phyloP scores from a whole-genome alignment of 306 rosid species.

The Cotoneaster glaucophyllus region DNA sequence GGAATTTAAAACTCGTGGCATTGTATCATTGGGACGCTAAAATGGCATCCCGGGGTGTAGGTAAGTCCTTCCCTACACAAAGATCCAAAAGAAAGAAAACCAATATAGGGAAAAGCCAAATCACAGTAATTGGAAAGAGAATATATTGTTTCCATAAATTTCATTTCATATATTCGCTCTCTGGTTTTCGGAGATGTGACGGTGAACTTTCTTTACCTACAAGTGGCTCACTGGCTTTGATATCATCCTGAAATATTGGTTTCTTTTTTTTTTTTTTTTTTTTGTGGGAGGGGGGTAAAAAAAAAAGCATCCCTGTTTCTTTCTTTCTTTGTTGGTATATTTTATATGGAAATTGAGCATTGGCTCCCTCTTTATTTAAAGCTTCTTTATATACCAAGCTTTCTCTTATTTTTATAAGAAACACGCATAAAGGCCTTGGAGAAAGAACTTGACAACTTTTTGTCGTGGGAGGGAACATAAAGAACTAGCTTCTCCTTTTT shows the following conservation, averaged over 20 bases:
- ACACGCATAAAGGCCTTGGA: constrained; percentile 56
- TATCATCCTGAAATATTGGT: background rate
- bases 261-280: background rate
- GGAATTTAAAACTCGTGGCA: background rate
- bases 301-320: background rate
- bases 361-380: constrained; percentile 59
- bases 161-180: constrained; percentile 2
- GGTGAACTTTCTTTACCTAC: background rate
- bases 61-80: background rate
- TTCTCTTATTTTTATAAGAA: constrained; percentile 89
- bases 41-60: no score
- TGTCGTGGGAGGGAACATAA: constrained; percentile 43
- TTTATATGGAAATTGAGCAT: constrained; percentile 33
- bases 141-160: constrained; percentile 5
- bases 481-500: constrained; percentile 45
- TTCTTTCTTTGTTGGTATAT: background rate
- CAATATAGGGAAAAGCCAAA: background rate
- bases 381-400: constrained; percentile 66
- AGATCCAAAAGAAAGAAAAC: background rate
- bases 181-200: constrained; percentile 10
- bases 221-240: background rate
- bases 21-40: background rate
- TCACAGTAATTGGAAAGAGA: constrained; percentile 3
- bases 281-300: background rate
- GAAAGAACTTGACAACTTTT: constrained; percentile 74